phyloP scores from a whole-genome alignment of 495 filamentous ascomycete genomes.

The Hyphodiscus hymeniophilus region DNA sequence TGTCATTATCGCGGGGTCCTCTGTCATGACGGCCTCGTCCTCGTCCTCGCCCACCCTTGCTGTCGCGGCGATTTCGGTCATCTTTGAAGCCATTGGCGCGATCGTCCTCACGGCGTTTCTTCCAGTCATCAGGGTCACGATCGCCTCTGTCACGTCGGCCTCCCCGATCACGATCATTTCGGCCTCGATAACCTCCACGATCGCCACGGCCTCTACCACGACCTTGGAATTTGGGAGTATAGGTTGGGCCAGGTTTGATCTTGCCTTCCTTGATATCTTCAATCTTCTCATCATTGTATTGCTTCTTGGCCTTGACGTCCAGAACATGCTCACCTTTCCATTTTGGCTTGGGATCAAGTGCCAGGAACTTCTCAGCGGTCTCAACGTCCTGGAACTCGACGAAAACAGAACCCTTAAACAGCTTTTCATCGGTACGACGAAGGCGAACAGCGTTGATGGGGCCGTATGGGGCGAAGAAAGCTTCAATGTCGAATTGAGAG shows the following conservation, averaged over 20 bases:
- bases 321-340: slow-evolving; percentile 69
- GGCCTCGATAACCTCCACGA: slow-evolving; percentile 23
- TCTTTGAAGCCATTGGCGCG: slow-evolving; percentile 52
- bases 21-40: slow-evolving; percentile 30
- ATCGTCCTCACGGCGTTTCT: slow-evolving; percentile 57
- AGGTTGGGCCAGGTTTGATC: slow-evolving; percentile 41
- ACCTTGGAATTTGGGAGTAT: slow-evolving; percentile 1
- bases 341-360: slow-evolving; percentile 68
- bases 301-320: slow-evolving; percentile 72
- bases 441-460: slow-evolving; percentile 77
- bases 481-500: slow-evolving; percentile 87
- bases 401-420: slow-evolving; percentile 92
- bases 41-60: slow-evolving; percentile 21
- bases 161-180: slow-evolving; percentile 22
- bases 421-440: slow-evolving; percentile 58
- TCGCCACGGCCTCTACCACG: slow-evolving; percentile 13
- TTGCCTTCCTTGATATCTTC: slow-evolving; percentile 67
- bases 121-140: slow-evolving; percentile 55
- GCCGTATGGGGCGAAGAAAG: slow-evolving; percentile 79
- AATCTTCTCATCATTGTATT: slow-evolving; percentile 75
- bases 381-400: slow-evolving; percentile 80
- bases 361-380: slow-evolving; percentile 66
- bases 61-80: slow-evolving; percentile 27
- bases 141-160: slow-evolving; percentile 16
- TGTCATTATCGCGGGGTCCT: slow-evolving; percentile 18